phyloP scores from a whole-genome alignment of 139 green algal species.

The Volvox africanus region DNA sequence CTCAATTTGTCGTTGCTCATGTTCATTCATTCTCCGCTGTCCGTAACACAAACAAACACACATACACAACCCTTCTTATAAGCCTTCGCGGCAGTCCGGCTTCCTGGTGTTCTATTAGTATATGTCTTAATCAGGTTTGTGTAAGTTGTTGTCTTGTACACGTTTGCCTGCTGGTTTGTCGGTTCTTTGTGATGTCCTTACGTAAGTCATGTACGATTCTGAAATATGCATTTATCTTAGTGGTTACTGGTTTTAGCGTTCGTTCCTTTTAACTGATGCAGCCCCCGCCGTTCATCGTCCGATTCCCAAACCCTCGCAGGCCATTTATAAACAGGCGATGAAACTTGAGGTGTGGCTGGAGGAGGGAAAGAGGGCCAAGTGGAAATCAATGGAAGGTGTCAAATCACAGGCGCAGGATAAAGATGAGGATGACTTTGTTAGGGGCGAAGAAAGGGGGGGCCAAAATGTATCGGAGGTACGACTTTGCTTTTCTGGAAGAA shows the following conservation, averaged over 20 bases:
- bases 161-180: background rate
- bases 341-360: conserved; percentile 28
- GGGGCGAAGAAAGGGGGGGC: background rate
- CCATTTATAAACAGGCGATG: conserved; percentile 50
- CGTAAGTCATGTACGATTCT: too few species aligned
- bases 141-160: too few species aligned
- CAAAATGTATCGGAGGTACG: background rate
- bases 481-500: background rate
- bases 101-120: too few species aligned
- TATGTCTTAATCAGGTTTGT: too few species aligned
- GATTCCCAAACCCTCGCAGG: background rate
- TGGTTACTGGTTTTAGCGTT: too few species aligned
- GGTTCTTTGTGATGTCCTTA: background rate
- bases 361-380: background rate
- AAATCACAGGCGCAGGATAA: background rate
- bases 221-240: background rate
- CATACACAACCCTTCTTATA: too few species aligned
- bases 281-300: background rate
- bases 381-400: too few species aligned
- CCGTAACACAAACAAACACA: too few species aligned
- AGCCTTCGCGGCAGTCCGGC: too few species aligned
- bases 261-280: background rate
- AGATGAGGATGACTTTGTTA: background rate
- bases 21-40: too few species aligned
- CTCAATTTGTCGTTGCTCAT: too few species aligned